Evolutionary conservation across 805 yeast genomes (phyloP), one percentile per base, ranked within the genome.

Genomic region (Hanseniaspora mollemarum): DNA sequence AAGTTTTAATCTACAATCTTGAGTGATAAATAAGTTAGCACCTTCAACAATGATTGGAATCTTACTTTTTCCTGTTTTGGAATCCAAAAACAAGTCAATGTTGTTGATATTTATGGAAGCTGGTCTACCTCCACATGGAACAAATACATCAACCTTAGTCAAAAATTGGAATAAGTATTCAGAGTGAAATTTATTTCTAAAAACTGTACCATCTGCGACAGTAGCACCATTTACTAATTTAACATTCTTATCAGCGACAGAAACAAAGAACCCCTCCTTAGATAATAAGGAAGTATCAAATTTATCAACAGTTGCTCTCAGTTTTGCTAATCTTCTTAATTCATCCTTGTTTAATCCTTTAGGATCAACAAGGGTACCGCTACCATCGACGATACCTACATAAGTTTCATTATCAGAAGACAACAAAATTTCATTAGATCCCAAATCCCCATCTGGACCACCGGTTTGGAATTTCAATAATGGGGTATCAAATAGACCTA

Each of bases 101-200:
- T 84, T 92, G 66, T 79, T 81, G 56, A 88, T 78, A 66, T 88
- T 94, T 65, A 90, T 80, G 19, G 97, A 94, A 59, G 85, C 90
- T 54, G 98, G 98, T 69, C 98, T 83, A 59, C 98, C 98, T 67
- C 98, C 98, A 69, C 98, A 90, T 53, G 98, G 98, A 39, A 88
- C 96, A 68, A 92, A 88, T 62, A 90, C 71, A 60, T 87, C 87
- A 54, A 87, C 73, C 29, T 75, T 74, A 41, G 77, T 75, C 60
- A 77, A 78, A 54, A 75, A 75, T 54, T 83, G 80, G 55, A 78
- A 75, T 54, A 83, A 64, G n/a, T 44, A 51, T 57, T 79, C 77
- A 57, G 86, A 72, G 65, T 90, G 98, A 80, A 84, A 90, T 37
- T 78, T 75, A 69, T 90, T 92, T 71, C 98, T 80, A 72, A 88